Evolutionary conservation across 2,329 filamentous ascomycete genomes (phyloP).

Genomic region (Alternaria brassicae): DNA sequence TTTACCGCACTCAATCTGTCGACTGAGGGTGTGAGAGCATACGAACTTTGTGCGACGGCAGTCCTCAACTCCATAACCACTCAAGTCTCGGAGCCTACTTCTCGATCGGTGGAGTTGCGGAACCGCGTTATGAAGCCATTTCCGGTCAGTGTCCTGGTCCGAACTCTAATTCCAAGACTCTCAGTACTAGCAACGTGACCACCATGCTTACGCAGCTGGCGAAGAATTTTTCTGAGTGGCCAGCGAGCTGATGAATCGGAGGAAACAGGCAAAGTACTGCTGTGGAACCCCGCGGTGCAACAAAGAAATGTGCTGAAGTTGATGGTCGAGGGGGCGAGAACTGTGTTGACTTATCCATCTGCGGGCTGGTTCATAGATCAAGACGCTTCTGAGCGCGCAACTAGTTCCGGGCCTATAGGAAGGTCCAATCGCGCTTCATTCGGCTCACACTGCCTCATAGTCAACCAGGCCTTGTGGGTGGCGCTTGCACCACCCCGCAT

Average conservation of each 20-base stretch:
- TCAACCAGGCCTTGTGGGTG: neutral
- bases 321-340: neutral
- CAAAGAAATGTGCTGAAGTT: neutral
- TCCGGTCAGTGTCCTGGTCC: constrained; percentile 58
- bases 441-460: neutral
- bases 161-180: constrained; percentile 45
- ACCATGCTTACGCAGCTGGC: neutral
- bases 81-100: constrained; percentile 57
- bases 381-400: neutral
- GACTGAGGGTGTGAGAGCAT: constrained; percentile 56
- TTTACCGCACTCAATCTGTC: neutral
- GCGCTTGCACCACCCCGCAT: constrained; percentile 10
- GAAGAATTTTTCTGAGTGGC: neutral
- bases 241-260: neutral
- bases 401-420: neutral
- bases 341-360: constrained; percentile 4
- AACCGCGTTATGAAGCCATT: constrained; percentile 59
- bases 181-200: neutral
- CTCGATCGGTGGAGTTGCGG: constrained; percentile 58
- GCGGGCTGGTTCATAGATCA: neutral
- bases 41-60: constrained; percentile 60
- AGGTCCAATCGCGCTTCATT: neutral
- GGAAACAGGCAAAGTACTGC: neutral
- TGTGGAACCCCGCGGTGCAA: neutral
- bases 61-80: constrained; percentile 62